Evolutionary conservation across 2,329 filamentous ascomycete species (phyloP).

Genomic region (Ophioceras dolichostomum): DNA sequence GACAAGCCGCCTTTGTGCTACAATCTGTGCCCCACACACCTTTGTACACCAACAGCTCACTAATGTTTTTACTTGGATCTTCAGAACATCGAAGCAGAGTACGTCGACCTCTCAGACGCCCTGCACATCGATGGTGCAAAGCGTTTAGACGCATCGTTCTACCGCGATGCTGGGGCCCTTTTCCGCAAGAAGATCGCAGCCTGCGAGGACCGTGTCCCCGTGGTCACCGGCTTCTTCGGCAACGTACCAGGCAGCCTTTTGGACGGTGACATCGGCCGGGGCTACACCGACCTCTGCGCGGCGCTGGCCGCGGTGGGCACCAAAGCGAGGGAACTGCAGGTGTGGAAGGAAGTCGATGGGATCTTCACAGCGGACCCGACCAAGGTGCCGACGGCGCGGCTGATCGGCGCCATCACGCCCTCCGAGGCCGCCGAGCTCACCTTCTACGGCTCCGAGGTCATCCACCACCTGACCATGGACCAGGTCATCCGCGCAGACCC

Average conservation of each 20-base stretch:
- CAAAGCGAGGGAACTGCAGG: slow-evolving; percentile 79
- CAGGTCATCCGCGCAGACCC: slow-evolving; percentile 74
- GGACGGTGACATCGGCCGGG: slow-evolving; percentile 78
- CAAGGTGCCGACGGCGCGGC: slow-evolving; percentile 82
- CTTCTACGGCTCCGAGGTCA: slow-evolving; percentile 90
- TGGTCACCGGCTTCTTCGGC: slow-evolving; percentile 90
- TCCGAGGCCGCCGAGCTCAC: slow-evolving; percentile 93
- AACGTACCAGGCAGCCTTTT: slow-evolving; percentile 83
- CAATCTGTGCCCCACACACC: no score
- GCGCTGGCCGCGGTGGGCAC: slow-evolving; percentile 83
- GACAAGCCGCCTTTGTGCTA: no score
- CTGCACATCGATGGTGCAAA: slow-evolving; percentile 53
- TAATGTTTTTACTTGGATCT: no score
- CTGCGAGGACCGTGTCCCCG: slow-evolving; percentile 57
- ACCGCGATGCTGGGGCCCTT: slow-evolving; percentile 47
- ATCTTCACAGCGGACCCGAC: slow-evolving; percentile 54
- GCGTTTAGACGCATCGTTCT: slow-evolving; percentile 56
- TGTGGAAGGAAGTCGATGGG: slow-evolving; percentile 94
- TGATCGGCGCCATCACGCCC: slow-evolving; percentile 83
- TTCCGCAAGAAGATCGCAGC: slow-evolving; percentile 52
- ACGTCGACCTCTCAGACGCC: slow-evolving; percentile 77
- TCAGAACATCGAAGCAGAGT: slow-evolving; percentile 73
- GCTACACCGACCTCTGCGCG: slow-evolving; percentile 93
- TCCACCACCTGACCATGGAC: slow-evolving; percentile 98
- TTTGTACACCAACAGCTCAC: no score